Base-by-base conservation (phyloP, 257 asterid genomes). In the Buddleja alternifolia region DNA sequence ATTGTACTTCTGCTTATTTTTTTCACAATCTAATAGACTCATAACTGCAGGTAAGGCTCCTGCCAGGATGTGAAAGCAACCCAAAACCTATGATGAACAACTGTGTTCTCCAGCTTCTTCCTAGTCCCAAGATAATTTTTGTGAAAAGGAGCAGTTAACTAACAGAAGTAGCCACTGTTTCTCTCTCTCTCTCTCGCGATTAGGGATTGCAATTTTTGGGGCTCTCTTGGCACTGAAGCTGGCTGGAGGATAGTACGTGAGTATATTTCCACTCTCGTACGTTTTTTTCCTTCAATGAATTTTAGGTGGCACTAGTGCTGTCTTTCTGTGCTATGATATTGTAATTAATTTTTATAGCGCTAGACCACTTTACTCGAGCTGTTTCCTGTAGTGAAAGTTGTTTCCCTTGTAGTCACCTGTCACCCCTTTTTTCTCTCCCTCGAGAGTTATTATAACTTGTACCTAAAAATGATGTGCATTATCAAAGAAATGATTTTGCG, bases 261-360 rank as follows among this genome's bases (percentile, higher is more conserved):
- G 63, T 60, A 45, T 42, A 21, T 20, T 36, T 63, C 15, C 5
- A 16, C 21, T 51, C 10, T 0, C 2, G 10, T 47, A 60, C 8
- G 58, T 45, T 66, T 71, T 79, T 63, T 74, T 54, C 71, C 64
- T 62, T 58, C 62, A 42, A 20, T 59, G 63, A 10, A 72, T 75
- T 76, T 80, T 25, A 72, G 64, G 73, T 80, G 81, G 81, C 52
- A 34, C 54, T 12, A 37, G 79, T 42, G 79, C 69, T 41, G 51
- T 57, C 53, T 60, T 42, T 21, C 55, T n/a, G 42, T 63, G 67
- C 51, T 45, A 12, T 63, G 10, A 24, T 48, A 70, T 39, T 51
- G 66, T 59, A 53, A 56, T 56, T 70, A 64, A 74, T 76, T 80
- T 79, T 73, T 75, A 39, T 57, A 68, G 81, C 78, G 67, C 76